Conservation (phyloP, 2,329 filamentous ascomycete species). For the Aspergillus bombycis region DNA sequence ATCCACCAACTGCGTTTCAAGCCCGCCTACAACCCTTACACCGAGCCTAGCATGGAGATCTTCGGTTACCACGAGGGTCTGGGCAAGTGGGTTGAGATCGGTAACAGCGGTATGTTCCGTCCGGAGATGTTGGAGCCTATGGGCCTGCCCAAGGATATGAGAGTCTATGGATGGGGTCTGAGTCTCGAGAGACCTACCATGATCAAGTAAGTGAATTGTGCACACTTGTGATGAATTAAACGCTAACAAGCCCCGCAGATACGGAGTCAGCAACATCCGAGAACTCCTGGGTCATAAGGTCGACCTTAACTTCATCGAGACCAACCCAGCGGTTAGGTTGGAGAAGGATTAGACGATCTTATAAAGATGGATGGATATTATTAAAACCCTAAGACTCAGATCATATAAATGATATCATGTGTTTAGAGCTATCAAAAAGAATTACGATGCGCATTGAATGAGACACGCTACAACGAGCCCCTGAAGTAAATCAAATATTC, state of each 20-base stretch:
- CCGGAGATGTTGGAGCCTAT: conserved; percentile 96
- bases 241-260: conserved; percentile 41
- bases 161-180: conserved; percentile 92
- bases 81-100: conserved; percentile 92
- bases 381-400: conserved; percentile 16
- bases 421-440: conserved; percentile 8
- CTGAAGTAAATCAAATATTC: neutral
- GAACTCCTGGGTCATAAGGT: conserved; percentile 95
- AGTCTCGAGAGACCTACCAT: conserved; percentile 93
- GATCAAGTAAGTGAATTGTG: conserved; percentile 73
- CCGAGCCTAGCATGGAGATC: conserved; percentile 96
- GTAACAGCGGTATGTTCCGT: conserved; percentile 98
- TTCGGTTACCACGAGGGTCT: conserved; percentile 92
- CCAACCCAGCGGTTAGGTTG: conserved; percentile 85
- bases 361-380: conserved; percentile 24
- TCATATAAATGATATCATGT: conserved; percentile 6
- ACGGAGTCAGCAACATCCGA: conserved; percentile 83
- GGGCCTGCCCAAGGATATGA: conserved; percentile 88
- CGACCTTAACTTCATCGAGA: conserved; percentile 88
- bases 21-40: conserved; percentile 94
- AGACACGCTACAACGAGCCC: neutral
- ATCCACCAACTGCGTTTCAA: conserved; percentile 89
- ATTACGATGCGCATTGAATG: conserved; percentile 9
- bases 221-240: neutral
- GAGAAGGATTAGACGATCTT: conserved; percentile 69